Base-by-base conservation (phyloP, 768 basidiomycete species). In the Pilatotrama ljubarskyi region DNA sequence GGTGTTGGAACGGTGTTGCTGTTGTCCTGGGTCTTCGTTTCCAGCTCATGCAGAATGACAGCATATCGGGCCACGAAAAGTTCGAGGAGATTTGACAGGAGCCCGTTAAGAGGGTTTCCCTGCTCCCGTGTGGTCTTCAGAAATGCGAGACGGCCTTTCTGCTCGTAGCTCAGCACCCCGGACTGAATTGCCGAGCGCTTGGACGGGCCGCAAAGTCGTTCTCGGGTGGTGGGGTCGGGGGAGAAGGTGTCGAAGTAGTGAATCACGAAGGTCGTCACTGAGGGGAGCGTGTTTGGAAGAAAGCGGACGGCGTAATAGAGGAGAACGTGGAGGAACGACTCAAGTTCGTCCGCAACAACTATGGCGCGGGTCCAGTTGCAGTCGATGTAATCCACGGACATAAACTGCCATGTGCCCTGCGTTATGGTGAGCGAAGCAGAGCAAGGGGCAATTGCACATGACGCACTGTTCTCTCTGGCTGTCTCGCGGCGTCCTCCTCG, bases 391-490 rank as follows among this genome's bases (percentile, higher is more conserved):
- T 25, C 56, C 1, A 56, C 51, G 14, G 62, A 66, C 41, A 61
- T 53, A 48, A 61, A 63, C 15, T 54, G 55, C 59, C 62, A 63
- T 1, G 62, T 63, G 2, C 62, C 65, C 65, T 65, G 13, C 2
- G 2, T 4, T 2, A 24, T 17, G 11, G 14, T 41, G 5, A 52
- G 22, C 15, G 40, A 5, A 14, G 9, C 7, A 0, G 4, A 25
- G 20, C 25, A 7, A 13, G 11, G 6, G 7, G 5, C 0, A 3
- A 3, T 8, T n/a, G 13, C 4, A 53, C 3, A 37, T 14, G 29
- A 41, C 51, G n/a, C 8, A 59, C 51, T n/a, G 51, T 48, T 7
- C 51, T 36, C 11, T 53, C 44, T n/a, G 58, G 51, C 36, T 54
- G 35, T 18, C 25, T 17, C 9, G 49, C 25, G 9, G 3, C 32